Percentiles rank a stretch among this genome's conserved stretches.
phyloP scores from a whole-genome alignment of 2,329 filamentous ascomycete species.

The Epichloe bromicola region DNA sequence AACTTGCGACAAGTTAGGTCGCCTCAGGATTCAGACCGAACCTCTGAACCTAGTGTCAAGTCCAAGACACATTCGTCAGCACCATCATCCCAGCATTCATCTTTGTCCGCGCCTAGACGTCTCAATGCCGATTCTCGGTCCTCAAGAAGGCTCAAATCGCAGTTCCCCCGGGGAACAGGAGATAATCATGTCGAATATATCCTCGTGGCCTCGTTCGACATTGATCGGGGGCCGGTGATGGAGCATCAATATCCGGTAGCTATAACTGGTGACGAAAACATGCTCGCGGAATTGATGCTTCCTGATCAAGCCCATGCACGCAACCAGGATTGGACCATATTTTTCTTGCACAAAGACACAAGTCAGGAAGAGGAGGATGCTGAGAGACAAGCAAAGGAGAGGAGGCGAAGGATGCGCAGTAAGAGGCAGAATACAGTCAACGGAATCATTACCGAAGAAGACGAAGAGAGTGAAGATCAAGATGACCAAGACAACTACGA shows the following conservation, averaged over 20 bases:
- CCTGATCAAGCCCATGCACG: constrained; percentile 92
- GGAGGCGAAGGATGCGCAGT: constrained; percentile 36
- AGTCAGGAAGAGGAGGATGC: constrained; percentile 71
- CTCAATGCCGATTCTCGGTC: constrained; percentile 37
- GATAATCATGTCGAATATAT: constrained; percentile 99
- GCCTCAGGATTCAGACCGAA: constrained; percentile 43
- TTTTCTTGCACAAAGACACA: constrained; percentile 94
- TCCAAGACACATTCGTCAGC: constrained; percentile 47
- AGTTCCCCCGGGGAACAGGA: constrained; percentile 58
- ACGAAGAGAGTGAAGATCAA: constrained; percentile 30
- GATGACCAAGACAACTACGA: constrained; percentile 37
- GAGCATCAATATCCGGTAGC: constrained; percentile 93
- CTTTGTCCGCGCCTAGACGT: constrained; percentile 39
- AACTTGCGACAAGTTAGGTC: constrained; percentile 40
- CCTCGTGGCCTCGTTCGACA: constrained; percentile 91
- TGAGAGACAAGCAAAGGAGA: constrained; percentile 45
- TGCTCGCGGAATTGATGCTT: constrained; percentile 96
- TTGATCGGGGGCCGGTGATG: constrained; percentile 92
- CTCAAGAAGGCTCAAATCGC: constrained; percentile 50
- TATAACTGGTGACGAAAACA: constrained; percentile 94
- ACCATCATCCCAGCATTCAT: constrained; percentile 49
- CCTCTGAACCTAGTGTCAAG: constrained; percentile 45
- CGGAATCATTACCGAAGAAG: constrained; percentile 33
- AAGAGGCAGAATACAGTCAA: constrained; percentile 38
- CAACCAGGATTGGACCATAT: constrained; percentile 97